A percentile compares a stretch with the other conserved stretches of the same genome.
These are phyloP conservation scores for Lathyrus aphaca DNA, from an alignment of 306 rosid genomes.

Conservation along the genomic window DNA sequence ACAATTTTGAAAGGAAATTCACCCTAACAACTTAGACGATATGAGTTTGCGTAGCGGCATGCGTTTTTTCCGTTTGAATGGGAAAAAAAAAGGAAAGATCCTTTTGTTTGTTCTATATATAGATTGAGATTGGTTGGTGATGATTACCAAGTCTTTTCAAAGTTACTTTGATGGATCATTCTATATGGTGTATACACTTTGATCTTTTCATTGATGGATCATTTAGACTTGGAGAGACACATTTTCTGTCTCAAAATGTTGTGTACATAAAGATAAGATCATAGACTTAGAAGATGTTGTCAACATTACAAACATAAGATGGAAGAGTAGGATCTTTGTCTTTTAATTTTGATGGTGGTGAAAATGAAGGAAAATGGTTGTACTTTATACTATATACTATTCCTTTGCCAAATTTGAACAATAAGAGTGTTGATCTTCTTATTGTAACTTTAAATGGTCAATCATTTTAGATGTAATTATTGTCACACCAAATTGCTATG, in stretches of 20 bases:
- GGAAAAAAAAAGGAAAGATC: conserved; percentile 51
- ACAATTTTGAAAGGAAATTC: conserved; percentile 58
- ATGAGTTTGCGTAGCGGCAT: conserved; percentile 52
- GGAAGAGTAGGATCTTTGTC: conserved; percentile 32
- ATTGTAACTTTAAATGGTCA: conserved; percentile 28
- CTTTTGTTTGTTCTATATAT: conserved; percentile 51
- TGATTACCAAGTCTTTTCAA: conserved; percentile 47
- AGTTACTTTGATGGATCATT: conserved; percentile 52
- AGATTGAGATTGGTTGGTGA: conserved; percentile 55
- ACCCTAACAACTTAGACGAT: conserved; percentile 46
- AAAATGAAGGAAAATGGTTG: conserved; percentile 38
- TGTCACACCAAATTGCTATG: conserved; percentile 27
- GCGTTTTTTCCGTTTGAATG: conserved; percentile 45
- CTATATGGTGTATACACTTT: conserved; percentile 40
- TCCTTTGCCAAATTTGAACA: conserved; percentile 58
- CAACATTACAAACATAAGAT: conserved; percentile 34
- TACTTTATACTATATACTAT: conserved; percentile 44
- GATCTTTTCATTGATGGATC: conserved; percentile 51
- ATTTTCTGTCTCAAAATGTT: conserved; percentile 52
- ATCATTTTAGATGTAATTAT: not conserved
- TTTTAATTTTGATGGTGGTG: conserved; percentile 25
- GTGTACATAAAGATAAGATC: conserved; percentile 59
- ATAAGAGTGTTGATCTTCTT: conserved; percentile 50
- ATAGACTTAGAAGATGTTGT: conserved; percentile 43
- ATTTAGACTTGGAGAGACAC: conserved; percentile 57